Percentiles rank a stretch among this genome's conserved stretches.
These are phyloP conservation scores for Phoma sp. DNA, from an alignment of 2,329 filamentous ascomycete species.

Conservation along the genomic window DNA sequence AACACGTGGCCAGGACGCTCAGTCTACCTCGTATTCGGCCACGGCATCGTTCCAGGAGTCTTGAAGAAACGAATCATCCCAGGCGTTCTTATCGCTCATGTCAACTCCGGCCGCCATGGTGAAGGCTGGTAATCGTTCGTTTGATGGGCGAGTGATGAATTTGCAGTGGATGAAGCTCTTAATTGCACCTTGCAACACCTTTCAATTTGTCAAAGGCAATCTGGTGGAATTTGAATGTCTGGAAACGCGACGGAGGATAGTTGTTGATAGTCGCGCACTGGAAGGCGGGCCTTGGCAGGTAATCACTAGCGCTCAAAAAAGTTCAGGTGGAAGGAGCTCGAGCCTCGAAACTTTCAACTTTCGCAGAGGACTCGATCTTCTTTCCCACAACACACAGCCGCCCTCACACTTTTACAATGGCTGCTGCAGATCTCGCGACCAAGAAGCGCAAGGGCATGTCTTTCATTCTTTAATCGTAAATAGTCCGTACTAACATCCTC, in stretches of 20 bases:
- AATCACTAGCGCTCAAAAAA: constrained; percentile 41
- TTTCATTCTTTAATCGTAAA: too few species aligned
- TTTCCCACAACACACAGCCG: constrained; percentile 16
- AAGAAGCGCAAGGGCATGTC: constrained; percentile 63
- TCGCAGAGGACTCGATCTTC: constrained; percentile 21
- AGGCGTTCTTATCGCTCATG: constrained; percentile 42
- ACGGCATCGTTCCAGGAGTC: constrained; percentile 46
- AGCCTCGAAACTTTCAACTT: constrained; percentile 41
- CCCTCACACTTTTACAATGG: constrained; percentile 52
- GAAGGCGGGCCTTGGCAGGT: constrained; percentile 23
- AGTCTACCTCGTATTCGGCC: constrained; percentile 44
- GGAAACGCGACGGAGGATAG: neutral
- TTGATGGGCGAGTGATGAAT: neutral
- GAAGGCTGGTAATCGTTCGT: neutral
- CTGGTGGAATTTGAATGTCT: too few species aligned
- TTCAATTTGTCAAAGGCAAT: too few species aligned
- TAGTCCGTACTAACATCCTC: constrained; percentile 14
- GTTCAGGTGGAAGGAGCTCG: constrained; percentile 36
- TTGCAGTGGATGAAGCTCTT: neutral
- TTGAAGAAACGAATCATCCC: constrained; percentile 48
- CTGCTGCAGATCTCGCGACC: constrained; percentile 57
- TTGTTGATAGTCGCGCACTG: constrained; percentile 1
- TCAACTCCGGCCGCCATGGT: constrained; percentile 35
- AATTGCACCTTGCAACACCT: too few species aligned
- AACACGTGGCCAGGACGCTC: neutral